These are phyloP conservation scores for Paxillus involutus DNA, from an alignment of 768 basidiomycete species.

Conservation along the genomic window DNA sequence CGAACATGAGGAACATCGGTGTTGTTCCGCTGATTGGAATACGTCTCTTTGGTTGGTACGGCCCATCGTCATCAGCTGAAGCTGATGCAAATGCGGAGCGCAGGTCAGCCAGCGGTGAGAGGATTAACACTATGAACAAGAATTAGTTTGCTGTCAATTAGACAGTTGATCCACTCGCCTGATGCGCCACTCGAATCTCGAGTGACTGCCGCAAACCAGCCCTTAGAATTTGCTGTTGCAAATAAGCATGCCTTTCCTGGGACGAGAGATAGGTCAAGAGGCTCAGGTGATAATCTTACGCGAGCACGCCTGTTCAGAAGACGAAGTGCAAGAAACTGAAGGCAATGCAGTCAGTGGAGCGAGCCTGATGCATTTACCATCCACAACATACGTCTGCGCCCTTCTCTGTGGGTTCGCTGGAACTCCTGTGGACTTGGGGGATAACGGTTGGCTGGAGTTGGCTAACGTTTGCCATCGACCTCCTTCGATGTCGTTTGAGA, in stretches of 20 bases:
- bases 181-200: conserved; percentile 33
- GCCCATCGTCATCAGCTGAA: conserved; percentile 35
- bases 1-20: conserved; percentile 58
- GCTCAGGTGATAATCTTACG: conserved; percentile 55
- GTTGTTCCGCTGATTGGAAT: conserved; percentile 43
- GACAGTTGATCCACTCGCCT: conserved; percentile 31
- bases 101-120: conserved; percentile 63
- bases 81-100: conserved; percentile 49
- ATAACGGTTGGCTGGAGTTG: conserved; percentile 26
- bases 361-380: neutral
- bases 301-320: conserved; percentile 62
- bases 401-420: conserved; percentile 26
- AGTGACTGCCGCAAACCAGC: conserved; percentile 70
- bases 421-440: conserved; percentile 24
- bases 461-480: conserved; percentile 31
- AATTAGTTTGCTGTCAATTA: neutral
- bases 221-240: conserved; percentile 55
- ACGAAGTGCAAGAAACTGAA: conserved; percentile 39
- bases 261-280: conserved; percentile 41
- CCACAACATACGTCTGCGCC: conserved; percentile 28
- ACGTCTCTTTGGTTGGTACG: conserved; percentile 54
- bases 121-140: conserved; percentile 47
- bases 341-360: conserved; percentile 3
- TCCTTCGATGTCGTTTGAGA: neutral
- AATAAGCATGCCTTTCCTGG: conserved; percentile 53